A percentile compares a stretch with the other conserved stretches of the same genome.
Conservation (phyloP, 2,329 filamentous ascomycete genomes). For the Fusarium nurragi region DNA sequence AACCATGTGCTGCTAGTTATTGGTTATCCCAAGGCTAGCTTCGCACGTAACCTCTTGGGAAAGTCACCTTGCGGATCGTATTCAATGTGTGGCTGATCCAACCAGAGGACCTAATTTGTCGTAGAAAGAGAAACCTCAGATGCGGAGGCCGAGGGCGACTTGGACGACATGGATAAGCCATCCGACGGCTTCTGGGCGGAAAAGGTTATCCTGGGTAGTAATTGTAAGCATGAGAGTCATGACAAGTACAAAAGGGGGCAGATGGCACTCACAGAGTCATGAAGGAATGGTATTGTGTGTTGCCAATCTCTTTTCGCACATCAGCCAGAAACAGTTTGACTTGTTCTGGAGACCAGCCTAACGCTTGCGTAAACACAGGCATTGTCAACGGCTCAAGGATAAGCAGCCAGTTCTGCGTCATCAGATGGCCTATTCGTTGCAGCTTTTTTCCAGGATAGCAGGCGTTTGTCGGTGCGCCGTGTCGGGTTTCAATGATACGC, state of each 20-base stretch:
- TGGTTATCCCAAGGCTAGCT: too few species aligned
- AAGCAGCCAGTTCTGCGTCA: slow-evolving; percentile 39
- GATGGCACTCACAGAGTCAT: slow-evolving; percentile 37
- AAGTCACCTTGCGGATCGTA: not conserved
- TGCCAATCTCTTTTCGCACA: slow-evolving; percentile 34
- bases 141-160: slow-evolving; percentile 18
- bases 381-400: slow-evolving; percentile 37
- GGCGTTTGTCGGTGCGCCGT: slow-evolving; percentile 39
- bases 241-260: not conserved
- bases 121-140: slow-evolving; percentile 23
- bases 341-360: slow-evolving; percentile 36
- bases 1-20: too few species aligned
- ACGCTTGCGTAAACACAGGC: slow-evolving; percentile 34
- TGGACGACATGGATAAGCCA: slow-evolving; percentile 15
- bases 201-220: slow-evolving; percentile 20
- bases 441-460: slow-evolving; percentile 40
- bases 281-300: slow-evolving; percentile 39
- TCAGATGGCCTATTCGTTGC: slow-evolving; percentile 37
- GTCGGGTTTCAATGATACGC: slow-evolving; percentile 34
- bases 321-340: slow-evolving; percentile 28
- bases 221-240: slow-evolving; percentile 1
- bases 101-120: not conserved
- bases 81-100: slow-evolving; percentile 5
- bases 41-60: not conserved
- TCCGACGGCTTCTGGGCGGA: slow-evolving; percentile 32